Evolutionary conservation across 306 rosid species (phyloP), one percentile per base, ranked within the genome.

Genomic region (Pterocarpus santalinus): DNA sequence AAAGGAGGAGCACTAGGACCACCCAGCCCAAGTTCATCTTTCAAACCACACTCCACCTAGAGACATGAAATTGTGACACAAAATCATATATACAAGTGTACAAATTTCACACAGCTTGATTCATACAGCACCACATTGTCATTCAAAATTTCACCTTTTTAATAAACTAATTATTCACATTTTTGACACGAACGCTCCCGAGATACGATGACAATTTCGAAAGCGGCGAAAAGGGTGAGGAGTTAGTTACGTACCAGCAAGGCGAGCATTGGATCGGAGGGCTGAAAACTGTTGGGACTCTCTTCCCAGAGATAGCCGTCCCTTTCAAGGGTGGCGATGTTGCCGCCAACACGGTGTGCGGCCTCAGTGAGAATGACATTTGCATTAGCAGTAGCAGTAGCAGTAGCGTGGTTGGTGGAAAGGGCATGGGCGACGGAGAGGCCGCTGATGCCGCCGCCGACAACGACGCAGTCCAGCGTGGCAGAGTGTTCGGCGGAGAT

Each of bases 271-370:
- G 99, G 77, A 87, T 95, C 98, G 13, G 99, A 91, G 35, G 98
- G 98, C 84, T 93, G 97, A 82, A 95, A 95, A 72, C 97, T 93
- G 62, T 95, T 93, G 71, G 98, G 99, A 39, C 98, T 97, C 69
- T 95, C 98, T 71, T 95, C 97, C 98, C 98, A 95, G 2, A 95
- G 94, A 85, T 80, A 95, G 0, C 97, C 98, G 60, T 92, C 92
- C 10, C 88, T 85, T 82, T 91, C 88, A 35, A 90, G 72, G 9
- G 99, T 93, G 56, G 63, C 88, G 76, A 93, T 95, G 82, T 93
- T 95, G 36, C 99, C 99, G 13, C 99, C 99, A 16, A 91, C 99
- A 15, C 96, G 87, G 69, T 82, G 89, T 76, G 83, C 86, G 16
- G 98, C 94, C 85, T 93, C 97, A 0, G 98, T 95, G 60, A 95